A percentile compares a stretch with the other conserved stretches of the same genome.
These are phyloP conservation scores for Talaromyces stipitatus DNA, from an alignment of 495 filamentous ascomycete genomes.

Conservation along the genomic window DNA sequence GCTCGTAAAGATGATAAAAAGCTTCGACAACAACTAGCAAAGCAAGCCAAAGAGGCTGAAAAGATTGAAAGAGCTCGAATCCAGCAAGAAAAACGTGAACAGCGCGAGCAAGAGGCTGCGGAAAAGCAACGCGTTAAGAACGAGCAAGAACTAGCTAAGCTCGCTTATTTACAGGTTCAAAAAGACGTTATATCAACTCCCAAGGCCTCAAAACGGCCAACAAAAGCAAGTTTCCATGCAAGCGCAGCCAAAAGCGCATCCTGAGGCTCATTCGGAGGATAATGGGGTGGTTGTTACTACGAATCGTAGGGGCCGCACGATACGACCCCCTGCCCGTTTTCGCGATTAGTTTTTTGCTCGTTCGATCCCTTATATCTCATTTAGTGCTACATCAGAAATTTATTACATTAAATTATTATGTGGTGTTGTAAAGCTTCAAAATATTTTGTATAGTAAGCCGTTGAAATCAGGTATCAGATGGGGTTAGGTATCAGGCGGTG, in stretches of 20 bases:
- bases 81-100: background rate
- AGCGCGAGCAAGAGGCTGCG: background rate
- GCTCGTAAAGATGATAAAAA: constrained; percentile 1
- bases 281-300: background rate
- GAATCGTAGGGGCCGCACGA: background rate
- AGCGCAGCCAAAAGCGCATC: background rate
- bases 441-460: background rate
- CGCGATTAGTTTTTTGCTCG: background rate
- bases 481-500: background rate
- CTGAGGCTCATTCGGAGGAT: background rate
- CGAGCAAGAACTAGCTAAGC: constrained; percentile 1
- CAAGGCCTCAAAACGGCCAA: background rate
- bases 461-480: background rate
- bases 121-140: background rate
- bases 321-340: background rate
- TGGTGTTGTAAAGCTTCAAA: constrained; percentile 4
- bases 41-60: constrained; percentile 13
- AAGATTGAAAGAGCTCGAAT: constrained; percentile 16
- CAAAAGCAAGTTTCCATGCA: background rate
- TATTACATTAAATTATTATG: background rate
- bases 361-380: background rate
- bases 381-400: background rate
- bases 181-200: background rate
- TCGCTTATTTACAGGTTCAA: background rate
- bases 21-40: background rate